Evolutionary conservation across 106 monocot genomes (phyloP).

Genomic region (Dendrobium officinale): DNA sequence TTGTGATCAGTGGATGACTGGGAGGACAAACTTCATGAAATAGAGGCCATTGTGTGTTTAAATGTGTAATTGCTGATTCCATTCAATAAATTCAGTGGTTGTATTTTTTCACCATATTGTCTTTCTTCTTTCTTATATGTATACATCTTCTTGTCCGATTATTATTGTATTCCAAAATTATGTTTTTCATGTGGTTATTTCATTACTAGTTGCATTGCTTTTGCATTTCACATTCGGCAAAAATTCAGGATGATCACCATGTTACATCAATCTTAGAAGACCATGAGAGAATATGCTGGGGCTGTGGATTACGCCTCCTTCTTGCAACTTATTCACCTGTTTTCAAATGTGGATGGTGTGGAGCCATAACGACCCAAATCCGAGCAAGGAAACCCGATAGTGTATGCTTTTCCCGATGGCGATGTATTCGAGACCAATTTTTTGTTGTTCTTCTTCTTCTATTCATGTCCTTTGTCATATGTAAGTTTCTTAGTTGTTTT

Average conservation of each 20-base stretch:
- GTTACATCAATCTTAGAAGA: constrained; percentile 25
- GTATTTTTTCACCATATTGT: neutral
- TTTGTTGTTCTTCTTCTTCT: constrained; percentile 58
- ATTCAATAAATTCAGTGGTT: neutral
- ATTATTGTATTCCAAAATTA: neutral
- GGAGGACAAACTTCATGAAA: neutral
- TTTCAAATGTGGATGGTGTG: constrained; percentile 97
- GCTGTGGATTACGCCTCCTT: constrained; percentile 73
- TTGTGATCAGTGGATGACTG: neutral
- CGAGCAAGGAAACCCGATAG: constrained; percentile 50
- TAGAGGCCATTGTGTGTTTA: neutral
- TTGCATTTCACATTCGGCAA: neutral
- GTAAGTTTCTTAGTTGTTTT: constrained; percentile 33
- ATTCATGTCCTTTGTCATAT: constrained; percentile 80
- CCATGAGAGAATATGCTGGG: constrained; percentile 72
- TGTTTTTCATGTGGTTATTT: neutral
- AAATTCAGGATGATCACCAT: constrained; percentile 39
- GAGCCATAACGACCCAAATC: constrained; percentile 63
- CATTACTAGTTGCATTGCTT: neutral
- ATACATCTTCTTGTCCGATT: neutral
- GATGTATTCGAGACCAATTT: constrained; percentile 45
- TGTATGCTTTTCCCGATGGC: constrained; percentile 71
- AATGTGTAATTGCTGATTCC: neutral
- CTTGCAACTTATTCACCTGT: constrained; percentile 55
- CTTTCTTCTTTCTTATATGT: neutral